These are phyloP conservation scores for Pelagomonas calceolata DNA, from an alignment of 108 stramenopile genomes.

Conservation along the genomic window DNA sequence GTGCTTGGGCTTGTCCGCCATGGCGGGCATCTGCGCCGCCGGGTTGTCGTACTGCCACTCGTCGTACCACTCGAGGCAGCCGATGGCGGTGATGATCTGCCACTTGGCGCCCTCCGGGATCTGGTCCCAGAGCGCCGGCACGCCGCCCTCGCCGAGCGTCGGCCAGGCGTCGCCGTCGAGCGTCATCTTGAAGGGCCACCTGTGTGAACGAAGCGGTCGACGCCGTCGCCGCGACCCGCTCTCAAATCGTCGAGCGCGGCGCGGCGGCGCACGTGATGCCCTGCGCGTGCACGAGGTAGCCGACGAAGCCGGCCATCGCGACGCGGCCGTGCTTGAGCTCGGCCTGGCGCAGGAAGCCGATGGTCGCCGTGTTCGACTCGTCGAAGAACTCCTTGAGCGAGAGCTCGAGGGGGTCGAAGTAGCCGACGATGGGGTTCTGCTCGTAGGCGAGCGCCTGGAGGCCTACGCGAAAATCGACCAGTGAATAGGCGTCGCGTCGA, in stretches of 20 bases:
- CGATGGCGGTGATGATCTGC: constrained; percentile 69
- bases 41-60: constrained; percentile 27
- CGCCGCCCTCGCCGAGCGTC: constrained; percentile 5
- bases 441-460: constrained; percentile 40
- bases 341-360: constrained; percentile 41
- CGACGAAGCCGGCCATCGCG: constrained; percentile 69
- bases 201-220: neutral
- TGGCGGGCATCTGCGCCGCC: neutral
- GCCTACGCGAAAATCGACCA: too few species aligned
- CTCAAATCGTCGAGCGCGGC: neutral
- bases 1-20: constrained; percentile 39
- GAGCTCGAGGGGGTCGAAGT: constrained; percentile 53
- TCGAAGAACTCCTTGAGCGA: constrained; percentile 36
- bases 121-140: constrained; percentile 62
- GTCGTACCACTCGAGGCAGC: constrained; percentile 61
- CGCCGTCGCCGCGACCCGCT: neutral
- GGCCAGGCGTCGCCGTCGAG: neutral
- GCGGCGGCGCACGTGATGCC: neutral
- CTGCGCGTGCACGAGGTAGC: constrained; percentile 48
- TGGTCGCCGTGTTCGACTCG: constrained; percentile 33
- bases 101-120: constrained; percentile 64
- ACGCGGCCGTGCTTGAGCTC: constrained; percentile 67
- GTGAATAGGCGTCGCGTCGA: too few species aligned
- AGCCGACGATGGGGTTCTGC: constrained; percentile 48
- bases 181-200: constrained; percentile 14